phyloP scores from a whole-genome alignment of 2,329 filamentous ascomycete species.

The Myriosclerotinia duriaeana region DNA sequence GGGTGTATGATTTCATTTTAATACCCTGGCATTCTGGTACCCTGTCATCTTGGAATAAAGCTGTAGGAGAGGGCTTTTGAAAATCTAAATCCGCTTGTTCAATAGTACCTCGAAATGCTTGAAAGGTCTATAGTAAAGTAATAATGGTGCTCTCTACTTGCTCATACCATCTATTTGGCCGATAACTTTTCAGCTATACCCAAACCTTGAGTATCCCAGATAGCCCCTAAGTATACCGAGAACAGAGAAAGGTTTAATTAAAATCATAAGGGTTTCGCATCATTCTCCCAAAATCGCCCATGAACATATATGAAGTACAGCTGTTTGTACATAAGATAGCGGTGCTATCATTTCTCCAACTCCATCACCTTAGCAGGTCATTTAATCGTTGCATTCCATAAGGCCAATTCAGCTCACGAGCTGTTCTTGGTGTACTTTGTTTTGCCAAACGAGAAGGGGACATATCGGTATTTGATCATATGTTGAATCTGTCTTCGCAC shows the following conservation, averaged over 20 bases:
- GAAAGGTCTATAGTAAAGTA: not conserved
- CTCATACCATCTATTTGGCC: constrained; percentile 14
- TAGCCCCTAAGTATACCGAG: constrained; percentile 27
- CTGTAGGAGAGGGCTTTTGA: not conserved
- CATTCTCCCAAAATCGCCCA: constrained; percentile 20
- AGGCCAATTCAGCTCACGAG: constrained; percentile 35
- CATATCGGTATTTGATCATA: constrained; percentile 99
- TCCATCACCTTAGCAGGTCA: constrained; percentile 14
- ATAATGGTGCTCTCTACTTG: not conserved
- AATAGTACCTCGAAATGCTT: not conserved
- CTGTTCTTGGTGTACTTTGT: constrained; percentile 70
- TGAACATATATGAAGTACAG: constrained; percentile 20
- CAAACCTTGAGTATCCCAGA: constrained; percentile 15
- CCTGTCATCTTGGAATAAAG: not conserved
- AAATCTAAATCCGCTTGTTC: not conserved
- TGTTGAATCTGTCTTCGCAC: constrained; percentile 99
- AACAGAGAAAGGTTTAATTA: constrained; percentile 33
- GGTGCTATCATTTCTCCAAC: constrained; percentile 21
- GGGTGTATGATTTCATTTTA: not conserved
- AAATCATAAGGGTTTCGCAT: constrained; percentile 29
- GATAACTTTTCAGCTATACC: constrained; percentile 19
- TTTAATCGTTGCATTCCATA: constrained; percentile 12
- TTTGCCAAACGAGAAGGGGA: constrained; percentile 91
- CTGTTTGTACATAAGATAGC: constrained; percentile 27
- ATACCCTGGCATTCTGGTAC: not conserved